Evolutionary conservation across 257 asterid genomes (phyloP), one percentile per base, ranked within the genome.

Genomic region (Scutellaria minor): DNA sequence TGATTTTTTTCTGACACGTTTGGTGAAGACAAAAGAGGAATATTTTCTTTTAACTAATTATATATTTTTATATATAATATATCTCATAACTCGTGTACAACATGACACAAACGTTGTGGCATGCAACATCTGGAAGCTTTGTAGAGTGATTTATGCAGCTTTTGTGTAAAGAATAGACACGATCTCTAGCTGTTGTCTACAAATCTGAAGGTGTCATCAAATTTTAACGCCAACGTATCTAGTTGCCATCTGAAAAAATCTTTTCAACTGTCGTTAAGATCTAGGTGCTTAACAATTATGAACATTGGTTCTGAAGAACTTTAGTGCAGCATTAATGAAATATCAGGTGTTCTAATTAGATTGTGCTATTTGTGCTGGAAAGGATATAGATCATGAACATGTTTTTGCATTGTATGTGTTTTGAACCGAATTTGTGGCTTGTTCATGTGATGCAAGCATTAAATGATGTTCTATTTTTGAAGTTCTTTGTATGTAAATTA

Each of bases 401-500:
- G 20, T 10, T 40, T 55, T 27, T 64, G 14, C 3, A 15, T 31
- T 62, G 24, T 61, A 52, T 62, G 61, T 52, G 62, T 47, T 60
- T 63, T 6, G 22, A 64, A 27, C 61, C 9, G 56, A 54, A n/a
- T 18, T 69, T 65, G 14, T 48, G 54, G 44, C 71, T 53, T 39
- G 8, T 37, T n/a, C 55, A 20, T 52, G 37, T 42, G 9, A 12
- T 41, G 68, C 68, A 9, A 47, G 78, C 37, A 44, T 48, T 64
- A 68, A 62, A 63, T 68, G 75, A 39, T 42, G 68, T 8, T 24
- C 20, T 68, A 9, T 58, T 24, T 73, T 68, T 61, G 5, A 14
- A 64, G 65, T 53, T 68, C 61, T 50, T 51, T 46, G n/a, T 68
- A 48, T 46, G 70, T 71, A 66, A 60, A 54, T 45, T 64, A 51